Evolutionary conservation across 2,329 filamentous ascomycete genomes (phyloP).

Genomic region (Beauveria caledonica): DNA sequence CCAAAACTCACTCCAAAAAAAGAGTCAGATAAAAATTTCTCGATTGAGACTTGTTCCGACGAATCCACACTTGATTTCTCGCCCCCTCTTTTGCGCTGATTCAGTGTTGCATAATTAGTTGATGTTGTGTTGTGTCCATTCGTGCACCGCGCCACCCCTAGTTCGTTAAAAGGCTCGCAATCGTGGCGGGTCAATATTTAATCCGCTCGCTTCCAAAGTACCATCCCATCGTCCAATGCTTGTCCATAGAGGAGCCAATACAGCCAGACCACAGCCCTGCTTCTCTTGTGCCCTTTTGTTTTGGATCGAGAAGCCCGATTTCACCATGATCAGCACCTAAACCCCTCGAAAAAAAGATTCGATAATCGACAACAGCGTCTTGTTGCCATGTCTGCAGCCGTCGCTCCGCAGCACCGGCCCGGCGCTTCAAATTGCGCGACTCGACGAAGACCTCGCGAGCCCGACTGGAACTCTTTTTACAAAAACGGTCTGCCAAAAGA

Average conservation of each 20-base stretch:
- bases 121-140: neutral
- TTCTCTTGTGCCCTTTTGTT: neutral
- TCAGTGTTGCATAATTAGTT: neutral
- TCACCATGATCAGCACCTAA: constrained; percentile 3
- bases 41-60: no score
- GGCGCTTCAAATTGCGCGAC: constrained; percentile 5
- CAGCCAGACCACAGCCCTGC: neutral
- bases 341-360: neutral
- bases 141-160: neutral
- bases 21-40: no score
- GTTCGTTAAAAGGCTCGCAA: neutral
- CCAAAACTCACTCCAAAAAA: no score
- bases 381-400: constrained; percentile 9
- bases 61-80: no score
- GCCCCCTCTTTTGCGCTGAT: no score
- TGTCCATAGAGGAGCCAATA: neutral
- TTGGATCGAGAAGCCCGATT: neutral
- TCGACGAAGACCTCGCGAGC: constrained; percentile 32
- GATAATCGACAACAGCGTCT: neutral
- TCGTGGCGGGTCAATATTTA: constrained; percentile 10
- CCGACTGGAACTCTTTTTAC: constrained; percentile 68
- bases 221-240: neutral
- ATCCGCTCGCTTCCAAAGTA: constrained; percentile 3
- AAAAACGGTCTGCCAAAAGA: constrained; percentile 69
- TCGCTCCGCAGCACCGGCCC: constrained; percentile 8